Percentiles rank a stretch among this genome's conserved stretches.
Conservation (phyloP, 257 asterid genomes). For the Echites panduratus region DNA sequence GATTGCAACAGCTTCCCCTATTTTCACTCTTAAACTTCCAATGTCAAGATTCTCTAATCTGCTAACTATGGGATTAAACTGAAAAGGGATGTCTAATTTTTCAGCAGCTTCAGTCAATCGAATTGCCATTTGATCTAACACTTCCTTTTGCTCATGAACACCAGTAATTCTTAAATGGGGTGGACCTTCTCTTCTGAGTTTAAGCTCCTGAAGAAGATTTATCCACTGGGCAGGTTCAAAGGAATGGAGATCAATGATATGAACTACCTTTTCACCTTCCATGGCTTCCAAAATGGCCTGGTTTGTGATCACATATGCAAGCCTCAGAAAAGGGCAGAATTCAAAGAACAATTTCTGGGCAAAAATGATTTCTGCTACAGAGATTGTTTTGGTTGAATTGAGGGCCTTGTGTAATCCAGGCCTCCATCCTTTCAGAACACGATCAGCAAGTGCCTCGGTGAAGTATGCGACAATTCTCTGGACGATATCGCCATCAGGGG, state of each 20-base stretch:
- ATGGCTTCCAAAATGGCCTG: slow-evolving; percentile 69
- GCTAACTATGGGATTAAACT: slow-evolving; percentile 50
- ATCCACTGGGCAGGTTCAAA: slow-evolving; percentile 69
- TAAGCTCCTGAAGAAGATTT: slow-evolving; percentile 43
- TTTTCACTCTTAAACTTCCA: slow-evolving; percentile 50
- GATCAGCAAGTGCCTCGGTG: slow-evolving; percentile 66
- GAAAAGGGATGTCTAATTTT: slow-evolving; percentile 58
- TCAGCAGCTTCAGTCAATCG: slow-evolving; percentile 55
- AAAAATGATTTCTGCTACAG: slow-evolving; percentile 28
- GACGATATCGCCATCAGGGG: slow-evolving; percentile 71
- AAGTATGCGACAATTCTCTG: slow-evolving; percentile 71
- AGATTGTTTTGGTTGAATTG: slow-evolving; percentile 35
- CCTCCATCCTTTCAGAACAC: slow-evolving; percentile 49
- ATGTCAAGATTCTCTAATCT: slow-evolving; percentile 48
- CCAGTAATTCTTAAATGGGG: slow-evolving; percentile 72
- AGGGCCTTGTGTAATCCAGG: slow-evolving; percentile 68
- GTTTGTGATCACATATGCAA: slow-evolving; percentile 58
- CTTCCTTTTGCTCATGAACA: slow-evolving; percentile 45
- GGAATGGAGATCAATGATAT: slow-evolving; percentile 52
- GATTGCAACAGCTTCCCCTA: slow-evolving; percentile 68
- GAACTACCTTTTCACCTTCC: slow-evolving; percentile 69
- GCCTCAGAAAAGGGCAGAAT: slow-evolving; percentile 58
- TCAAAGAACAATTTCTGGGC: slow-evolving; percentile 48
- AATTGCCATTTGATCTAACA: slow-evolving; percentile 48
- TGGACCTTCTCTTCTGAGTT: slow-evolving; percentile 52